Conservation (phyloP, 1,284 basidiomycete species). For the Rhodotorula sp. region DNA sequence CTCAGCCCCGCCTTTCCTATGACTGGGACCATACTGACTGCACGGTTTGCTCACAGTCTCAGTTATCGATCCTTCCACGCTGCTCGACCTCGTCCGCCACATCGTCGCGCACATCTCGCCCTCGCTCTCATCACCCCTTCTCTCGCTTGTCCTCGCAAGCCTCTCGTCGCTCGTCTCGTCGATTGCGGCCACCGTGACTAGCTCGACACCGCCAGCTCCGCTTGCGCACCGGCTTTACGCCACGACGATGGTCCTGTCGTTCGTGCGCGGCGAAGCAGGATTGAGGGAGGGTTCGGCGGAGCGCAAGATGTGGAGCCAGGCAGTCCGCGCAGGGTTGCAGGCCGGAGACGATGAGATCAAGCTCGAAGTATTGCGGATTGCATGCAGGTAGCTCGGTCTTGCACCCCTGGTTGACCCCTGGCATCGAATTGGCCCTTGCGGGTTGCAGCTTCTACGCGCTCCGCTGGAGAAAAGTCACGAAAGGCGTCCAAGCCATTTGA, state of each 20-base stretch:
- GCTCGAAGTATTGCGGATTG: conserved; percentile 1
- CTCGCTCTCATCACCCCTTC: neutral
- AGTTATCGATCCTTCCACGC: neutral
- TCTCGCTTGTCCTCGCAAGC: conserved; percentile 14
- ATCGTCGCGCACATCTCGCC: conserved; percentile 12
- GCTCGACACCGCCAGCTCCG: neutral
- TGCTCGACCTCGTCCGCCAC: conserved; percentile 10
- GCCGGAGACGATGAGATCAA: conserved; percentile 23
- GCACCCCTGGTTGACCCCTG: too few relatives aligned
- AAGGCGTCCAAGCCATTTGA: too few relatives aligned
- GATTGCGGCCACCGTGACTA: neutral
- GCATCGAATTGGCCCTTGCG: too few relatives aligned
- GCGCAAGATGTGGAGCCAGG: conserved; percentile 6
- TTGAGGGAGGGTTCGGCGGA: conserved; percentile 17
- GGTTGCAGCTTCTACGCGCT: too few relatives aligned
- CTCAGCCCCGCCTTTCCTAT: too few relatives aligned
- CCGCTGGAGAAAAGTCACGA: too few relatives aligned
- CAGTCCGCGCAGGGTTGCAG: conserved; percentile 13
- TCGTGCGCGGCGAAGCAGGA: conserved; percentile 12
- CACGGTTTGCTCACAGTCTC: conserved; percentile 1
- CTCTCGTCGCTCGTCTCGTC: conserved; percentile 4
- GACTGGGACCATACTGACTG: too few relatives aligned
- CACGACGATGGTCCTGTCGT: conserved; percentile 14
- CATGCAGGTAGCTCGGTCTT: neutral
- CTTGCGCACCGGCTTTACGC: conserved; percentile 17